phyloP scores from a whole-genome alignment of 352 stramenopile genomes.

The Globisporangium emineosum region DNA sequence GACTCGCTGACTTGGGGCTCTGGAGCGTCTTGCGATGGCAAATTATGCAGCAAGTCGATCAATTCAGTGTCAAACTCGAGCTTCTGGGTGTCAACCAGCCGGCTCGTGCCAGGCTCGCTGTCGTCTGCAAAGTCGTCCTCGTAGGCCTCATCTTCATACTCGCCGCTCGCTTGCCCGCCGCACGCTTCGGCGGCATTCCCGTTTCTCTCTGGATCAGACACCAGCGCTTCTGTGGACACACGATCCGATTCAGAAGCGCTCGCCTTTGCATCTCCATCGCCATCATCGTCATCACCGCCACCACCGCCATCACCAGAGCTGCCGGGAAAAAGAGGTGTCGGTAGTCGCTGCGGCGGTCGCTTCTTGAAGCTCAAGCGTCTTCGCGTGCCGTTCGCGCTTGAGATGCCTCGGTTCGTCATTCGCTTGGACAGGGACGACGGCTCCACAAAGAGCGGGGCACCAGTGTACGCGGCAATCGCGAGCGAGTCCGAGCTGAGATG shows the following conservation, averaged over 20 bases:
- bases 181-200: no score
- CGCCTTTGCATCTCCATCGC: not conserved
- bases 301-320: not conserved
- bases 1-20: not conserved
- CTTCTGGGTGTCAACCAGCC: conserved; percentile 10
- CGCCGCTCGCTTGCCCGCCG: conserved; percentile 2
- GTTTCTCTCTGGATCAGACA: not conserved
- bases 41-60: conserved; percentile 37
- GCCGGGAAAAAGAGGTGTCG: not conserved
- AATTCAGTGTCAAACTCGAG: conserved; percentile 35
- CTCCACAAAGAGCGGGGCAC: conserved; percentile 37
- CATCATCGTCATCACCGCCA: not conserved
- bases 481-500: conserved; percentile 15
- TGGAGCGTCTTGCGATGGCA: conserved; percentile 14
- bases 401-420: conserved; percentile 26
- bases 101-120: conserved; percentile 6
- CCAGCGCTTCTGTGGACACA: not conserved
- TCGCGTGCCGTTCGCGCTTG: conserved; percentile 27
- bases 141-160: conserved; percentile 22
- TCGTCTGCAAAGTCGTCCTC: conserved; percentile 46
- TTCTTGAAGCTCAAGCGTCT: conserved; percentile 25
- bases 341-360: conserved; percentile 14
- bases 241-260: not conserved
- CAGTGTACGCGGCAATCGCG: conserved; percentile 31
- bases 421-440: conserved; percentile 44